Conservation (phyloP, 2,329 filamentous ascomycete species). For the Ophiostoma australiae region DNA sequence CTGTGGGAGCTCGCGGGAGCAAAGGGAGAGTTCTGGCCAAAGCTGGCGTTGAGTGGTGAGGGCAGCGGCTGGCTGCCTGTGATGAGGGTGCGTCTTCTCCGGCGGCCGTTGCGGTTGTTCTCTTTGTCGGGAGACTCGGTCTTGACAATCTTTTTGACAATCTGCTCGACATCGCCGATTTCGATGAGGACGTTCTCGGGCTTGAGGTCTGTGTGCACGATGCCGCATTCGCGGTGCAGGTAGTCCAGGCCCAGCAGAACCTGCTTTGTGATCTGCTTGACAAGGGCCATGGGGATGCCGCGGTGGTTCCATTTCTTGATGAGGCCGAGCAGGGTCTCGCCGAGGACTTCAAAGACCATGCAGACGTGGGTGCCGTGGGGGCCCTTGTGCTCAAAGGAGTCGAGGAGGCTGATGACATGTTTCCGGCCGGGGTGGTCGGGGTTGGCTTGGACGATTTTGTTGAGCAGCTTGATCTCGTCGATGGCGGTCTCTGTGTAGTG, state of each 20-base stretch:
- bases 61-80: conserved; percentile 95
- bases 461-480: conserved; percentile 97
- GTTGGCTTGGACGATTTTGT: conserved; percentile 93
- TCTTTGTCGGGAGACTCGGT: conserved; percentile 71
- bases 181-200: conserved; percentile 98
- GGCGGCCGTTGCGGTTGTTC: conserved; percentile 84
- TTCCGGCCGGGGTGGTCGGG: conserved; percentile 88
- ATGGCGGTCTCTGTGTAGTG: conserved; percentile 99
- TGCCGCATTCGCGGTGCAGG: conserved; percentile 93
- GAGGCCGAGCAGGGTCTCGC: conserved; percentile 87
- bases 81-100: conserved; percentile 86
- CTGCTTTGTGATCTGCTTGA: conserved; percentile 98
- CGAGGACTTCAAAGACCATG: conserved; percentile 98
- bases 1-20: conserved; percentile 58
- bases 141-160: conserved; percentile 93
- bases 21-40: conserved; percentile 72
- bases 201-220: conserved; percentile 97
- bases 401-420: conserved; percentile 91
- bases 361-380: conserved; percentile 95
- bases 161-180: conserved; percentile 97
- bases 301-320: conserved; percentile 99
- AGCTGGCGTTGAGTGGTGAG: conserved; percentile 87
- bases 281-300: conserved; percentile 90
- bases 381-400: conserved; percentile 96
- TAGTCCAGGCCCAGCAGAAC: conserved; percentile 94